Evolutionary conservation across 2,329 filamentous ascomycete species (phyloP), one percentile per base, ranked within the genome.

Genomic region (Cercospora zeina): DNA sequence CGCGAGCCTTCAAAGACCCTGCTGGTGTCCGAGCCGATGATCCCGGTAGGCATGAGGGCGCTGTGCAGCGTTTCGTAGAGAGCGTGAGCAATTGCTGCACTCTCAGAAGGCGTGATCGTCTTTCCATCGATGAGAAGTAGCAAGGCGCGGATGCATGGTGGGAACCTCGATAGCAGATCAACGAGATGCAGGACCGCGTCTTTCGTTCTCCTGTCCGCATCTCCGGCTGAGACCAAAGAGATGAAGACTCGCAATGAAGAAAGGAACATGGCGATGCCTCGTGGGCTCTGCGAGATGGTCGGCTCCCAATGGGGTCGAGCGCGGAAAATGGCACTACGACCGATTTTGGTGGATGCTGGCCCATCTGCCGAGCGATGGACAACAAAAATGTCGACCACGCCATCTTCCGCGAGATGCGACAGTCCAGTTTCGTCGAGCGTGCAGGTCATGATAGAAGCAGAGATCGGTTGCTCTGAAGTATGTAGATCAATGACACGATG

Each of bases 181-280:
- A 76, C 62, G 7, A 73, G 49, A 45, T 73, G 69, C 7, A 76
- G 65, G 0, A 76, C 53, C 7, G 69, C 68, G 60, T 76, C 63
- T 21, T 65, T 53, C 13, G 42, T 47, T 10, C 61, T 49, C 9
- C 58, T 58, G 11, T 68, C 59, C 2, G 47, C 33, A 36, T 39
- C 54, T 50, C 59, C 62, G n/a, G 58, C 62, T 65, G 68, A 74
- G 61, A 67, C 64, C 31, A 62, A 57, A 27, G 54, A 66, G 37
- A 59, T 57, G 49, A 76, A 75, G 4, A 77, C 69, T 19, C 74
- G 68, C 24, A 77, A 62, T 3, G 73, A 71, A 9, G 75, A 75
- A 2, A 77, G 67, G 31, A 76, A 69, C 59, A 74, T 74, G 8
- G 75, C 72, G 3, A 72, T 68, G 21, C 73, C 75, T 33, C 75